Evolutionary conservation across 805 yeast species (phyloP).

Genomic region (Wickerhamiella parazyma): DNA sequence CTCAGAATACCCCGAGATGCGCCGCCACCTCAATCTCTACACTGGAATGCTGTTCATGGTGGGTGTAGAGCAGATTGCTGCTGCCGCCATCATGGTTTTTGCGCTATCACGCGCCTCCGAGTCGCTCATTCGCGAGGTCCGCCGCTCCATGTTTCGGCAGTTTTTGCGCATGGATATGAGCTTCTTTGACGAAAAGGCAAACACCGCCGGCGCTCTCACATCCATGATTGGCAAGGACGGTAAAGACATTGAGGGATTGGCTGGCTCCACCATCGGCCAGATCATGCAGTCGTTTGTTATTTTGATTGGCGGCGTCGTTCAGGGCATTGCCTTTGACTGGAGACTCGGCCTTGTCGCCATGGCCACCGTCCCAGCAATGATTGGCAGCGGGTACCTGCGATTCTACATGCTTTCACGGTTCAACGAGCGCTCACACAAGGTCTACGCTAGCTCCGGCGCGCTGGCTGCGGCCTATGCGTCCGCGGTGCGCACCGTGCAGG

Average conservation of each 20-base stretch:
- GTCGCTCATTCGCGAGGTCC: conserved; percentile 25
- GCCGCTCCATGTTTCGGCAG: conserved; percentile 24
- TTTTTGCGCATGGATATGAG: conserved; percentile 28
- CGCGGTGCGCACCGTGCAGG: conserved; percentile 31
- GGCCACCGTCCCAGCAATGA: conserved; percentile 28
- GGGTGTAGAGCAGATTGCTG: conserved; percentile 22
- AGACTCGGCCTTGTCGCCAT: conserved; percentile 29
- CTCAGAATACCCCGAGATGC: conserved; percentile 24
- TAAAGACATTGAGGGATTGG: conserved; percentile 28
- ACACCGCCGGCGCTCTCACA: conserved; percentile 29
- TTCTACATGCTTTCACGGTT: conserved; percentile 25
- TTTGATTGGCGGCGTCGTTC: conserved; percentile 28
- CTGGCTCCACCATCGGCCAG: conserved; percentile 32
- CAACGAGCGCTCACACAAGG: conserved; percentile 27
- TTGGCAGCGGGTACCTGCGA: conserved; percentile 30
- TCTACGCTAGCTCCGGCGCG: conserved; percentile 30
- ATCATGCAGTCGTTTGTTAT: conserved; percentile 27
- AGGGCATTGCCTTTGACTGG: conserved; percentile 30
- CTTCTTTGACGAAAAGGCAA: conserved; percentile 26
- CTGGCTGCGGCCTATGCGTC: conserved; percentile 30
- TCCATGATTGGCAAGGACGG: conserved; percentile 30
- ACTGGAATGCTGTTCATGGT: conserved; percentile 28
- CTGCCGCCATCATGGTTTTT: conserved; percentile 18
- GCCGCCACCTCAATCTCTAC: conserved; percentile 25
- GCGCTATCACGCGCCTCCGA: conserved; percentile 22